Conservation (phyloP, 805 yeast species). For the Candida michaelii region DNA sequence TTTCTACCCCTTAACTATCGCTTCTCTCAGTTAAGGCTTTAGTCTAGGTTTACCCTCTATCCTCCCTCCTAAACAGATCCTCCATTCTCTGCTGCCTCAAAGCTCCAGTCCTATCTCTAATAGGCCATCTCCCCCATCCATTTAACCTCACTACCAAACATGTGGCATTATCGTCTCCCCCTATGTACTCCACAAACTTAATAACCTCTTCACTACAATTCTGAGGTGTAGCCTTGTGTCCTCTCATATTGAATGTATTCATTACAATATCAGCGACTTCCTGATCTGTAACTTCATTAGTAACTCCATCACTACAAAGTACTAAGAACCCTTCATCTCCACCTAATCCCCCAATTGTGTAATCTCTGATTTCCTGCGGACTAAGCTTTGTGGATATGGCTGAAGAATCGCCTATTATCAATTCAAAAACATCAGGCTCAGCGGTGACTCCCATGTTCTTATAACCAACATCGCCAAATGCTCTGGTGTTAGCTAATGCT, state of each 20-base stretch:
- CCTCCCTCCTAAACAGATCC: slow-evolving; percentile 37
- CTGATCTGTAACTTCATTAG: slow-evolving; percentile 80
- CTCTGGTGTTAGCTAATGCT: slow-evolving; percentile 84
- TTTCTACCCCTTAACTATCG: too few relatives aligned
- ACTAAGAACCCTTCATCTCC: slow-evolving; percentile 89
- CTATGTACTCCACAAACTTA: slow-evolving; percentile 77
- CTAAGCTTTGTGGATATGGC: slow-evolving; percentile 39
- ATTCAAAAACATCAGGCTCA: slow-evolving; percentile 83
- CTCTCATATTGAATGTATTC: slow-evolving; percentile 60
- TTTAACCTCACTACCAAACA: slow-evolving; percentile 74
- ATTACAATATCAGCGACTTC: slow-evolving; percentile 86
- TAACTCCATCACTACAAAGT: slow-evolving; percentile 83
- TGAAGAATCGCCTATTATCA: slow-evolving; percentile 57
- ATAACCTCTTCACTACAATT: slow-evolving; percentile 83
- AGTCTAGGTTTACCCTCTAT: slow-evolving; percentile 8
- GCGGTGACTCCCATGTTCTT: slow-evolving; percentile 85
- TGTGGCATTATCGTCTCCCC: slow-evolving; percentile 96
- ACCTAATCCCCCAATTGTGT: slow-evolving; percentile 52
- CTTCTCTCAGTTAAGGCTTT: too few relatives aligned
- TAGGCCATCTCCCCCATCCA: slow-evolving; percentile 97
- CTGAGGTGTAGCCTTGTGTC: slow-evolving; percentile 82
- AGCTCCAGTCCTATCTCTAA: slow-evolving; percentile 77
- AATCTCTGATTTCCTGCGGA: slow-evolving; percentile 31
- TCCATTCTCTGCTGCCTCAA: slow-evolving; percentile 69
- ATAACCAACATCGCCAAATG: slow-evolving; percentile 85